A percentile compares a stretch with the other conserved stretches of the same genome.
These are phyloP conservation scores for Chalara sp. DNA, from an alignment of 2,329 filamentous ascomycete genomes.

Conservation along the genomic window DNA sequence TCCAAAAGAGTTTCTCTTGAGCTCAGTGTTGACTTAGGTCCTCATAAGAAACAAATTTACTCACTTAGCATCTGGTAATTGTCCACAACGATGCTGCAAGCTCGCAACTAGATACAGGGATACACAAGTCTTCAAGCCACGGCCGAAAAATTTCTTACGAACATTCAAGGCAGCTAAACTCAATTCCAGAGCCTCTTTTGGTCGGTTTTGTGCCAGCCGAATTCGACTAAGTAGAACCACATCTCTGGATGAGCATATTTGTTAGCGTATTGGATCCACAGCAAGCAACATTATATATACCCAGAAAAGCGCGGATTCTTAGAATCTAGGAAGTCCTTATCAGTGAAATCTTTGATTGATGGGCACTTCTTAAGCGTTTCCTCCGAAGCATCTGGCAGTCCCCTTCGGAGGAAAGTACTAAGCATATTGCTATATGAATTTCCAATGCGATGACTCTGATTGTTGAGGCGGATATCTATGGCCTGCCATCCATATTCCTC, in stretches of 20 bases:
- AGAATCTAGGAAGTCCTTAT: slow-evolving; percentile 31
- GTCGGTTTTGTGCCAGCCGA: not conserved
- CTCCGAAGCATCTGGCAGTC: slow-evolving; percentile 28
- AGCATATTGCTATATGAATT: slow-evolving; percentile 34
- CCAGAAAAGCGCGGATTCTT: not conserved
- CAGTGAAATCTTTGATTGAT: slow-evolving; percentile 29
- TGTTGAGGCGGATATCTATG: slow-evolving; percentile 24
- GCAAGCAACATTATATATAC: too few relatives aligned
- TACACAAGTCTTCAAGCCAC: not conserved
- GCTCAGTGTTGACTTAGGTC: not conserved
- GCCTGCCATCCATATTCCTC: not conserved
- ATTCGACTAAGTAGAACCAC: not conserved
- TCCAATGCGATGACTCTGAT: slow-evolving; percentile 28
- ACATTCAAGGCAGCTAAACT: not conserved
- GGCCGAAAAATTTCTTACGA: not conserved
- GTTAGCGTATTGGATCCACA: too few relatives aligned
- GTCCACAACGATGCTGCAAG: not conserved
- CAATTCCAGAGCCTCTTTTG: not conserved
- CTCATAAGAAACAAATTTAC: not conserved
- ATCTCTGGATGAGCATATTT: too few relatives aligned
- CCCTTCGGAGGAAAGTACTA: slow-evolving; percentile 29
- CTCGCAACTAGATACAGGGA: not conserved
- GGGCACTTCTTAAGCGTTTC: slow-evolving; percentile 28
- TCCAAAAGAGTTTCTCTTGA: not conserved
- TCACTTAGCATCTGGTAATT: not conserved